Evolutionary conservation across 148 eudicot genomes (phyloP).

Genomic region (Hydrangea macrophylla): DNA sequence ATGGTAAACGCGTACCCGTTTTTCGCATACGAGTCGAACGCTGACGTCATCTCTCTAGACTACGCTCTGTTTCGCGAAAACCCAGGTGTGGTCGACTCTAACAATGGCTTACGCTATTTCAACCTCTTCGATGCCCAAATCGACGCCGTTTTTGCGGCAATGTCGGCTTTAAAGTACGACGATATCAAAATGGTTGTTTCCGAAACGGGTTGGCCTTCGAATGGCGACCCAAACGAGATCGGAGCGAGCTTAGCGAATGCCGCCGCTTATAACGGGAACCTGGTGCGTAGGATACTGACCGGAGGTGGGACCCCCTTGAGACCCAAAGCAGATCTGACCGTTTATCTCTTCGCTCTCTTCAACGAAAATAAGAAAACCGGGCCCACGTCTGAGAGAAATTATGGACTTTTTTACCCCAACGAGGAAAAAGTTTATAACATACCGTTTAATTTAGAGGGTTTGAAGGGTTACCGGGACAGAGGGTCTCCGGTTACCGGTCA

Average conservation of each 20-base stretch:
- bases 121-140: constrained; percentile 78
- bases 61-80: constrained; percentile 75
- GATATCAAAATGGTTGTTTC: constrained; percentile 61
- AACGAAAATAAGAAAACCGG: constrained; percentile 81
- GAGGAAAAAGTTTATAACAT: constrained; percentile 62
- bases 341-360: constrained; percentile 72
- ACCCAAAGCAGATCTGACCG: constrained; percentile 70
- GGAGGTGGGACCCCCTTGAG: constrained; percentile 86
- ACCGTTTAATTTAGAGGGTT: constrained; percentile 52
- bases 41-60: constrained; percentile 72
- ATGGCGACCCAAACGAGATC: constrained; percentile 64
- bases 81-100: constrained; percentile 69
- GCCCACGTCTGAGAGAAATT: constrained; percentile 78
- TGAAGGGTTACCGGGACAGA: constrained; percentile 28
- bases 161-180: constrained; percentile 63
- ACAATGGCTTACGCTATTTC: constrained; percentile 56
- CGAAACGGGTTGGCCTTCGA: constrained; percentile 96
- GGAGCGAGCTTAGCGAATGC: constrained; percentile 74
- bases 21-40: constrained; percentile 75
- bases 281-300: constrained; percentile 53
- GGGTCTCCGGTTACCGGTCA: constrained; percentile 17
- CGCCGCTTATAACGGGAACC: constrained; percentile 73
- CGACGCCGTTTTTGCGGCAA: constrained; percentile 88
- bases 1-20: constrained; percentile 96
- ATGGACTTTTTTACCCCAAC: constrained; percentile 78